Evolutionary conservation across 208 protist species (phyloP).

Genomic region (Acanthamoeba sp.): DNA sequence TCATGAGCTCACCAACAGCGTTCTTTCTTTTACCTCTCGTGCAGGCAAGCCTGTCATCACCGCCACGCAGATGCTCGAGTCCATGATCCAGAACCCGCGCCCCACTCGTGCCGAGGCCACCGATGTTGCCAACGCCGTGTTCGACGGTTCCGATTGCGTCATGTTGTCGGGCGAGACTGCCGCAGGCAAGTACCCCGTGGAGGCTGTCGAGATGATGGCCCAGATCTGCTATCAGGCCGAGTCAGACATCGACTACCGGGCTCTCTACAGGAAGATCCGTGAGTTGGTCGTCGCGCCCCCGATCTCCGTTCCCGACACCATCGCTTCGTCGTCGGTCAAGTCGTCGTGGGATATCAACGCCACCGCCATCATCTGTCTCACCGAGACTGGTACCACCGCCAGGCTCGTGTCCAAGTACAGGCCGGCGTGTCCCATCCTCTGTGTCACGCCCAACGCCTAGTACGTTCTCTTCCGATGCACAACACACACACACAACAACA

Average conservation of each 20-base stretch:
- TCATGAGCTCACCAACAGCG: not conserved
- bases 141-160: constrained; percentile 99
- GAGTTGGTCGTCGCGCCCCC: constrained; percentile 1
- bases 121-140: constrained; percentile 97
- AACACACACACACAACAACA: too few species aligned
- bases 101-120: constrained; percentile 99
- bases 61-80: constrained; percentile 99
- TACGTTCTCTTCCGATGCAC: not conserved
- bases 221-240: constrained; percentile 90
- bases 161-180: constrained; percentile 98
- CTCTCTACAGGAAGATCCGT: constrained; percentile 66
- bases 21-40: constrained; percentile 64
- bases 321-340: constrained; percentile 96
- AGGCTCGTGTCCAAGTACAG: constrained; percentile 97
- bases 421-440: constrained; percentile 95
- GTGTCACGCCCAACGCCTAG: constrained; percentile 92
- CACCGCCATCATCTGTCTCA: constrained; percentile 94
- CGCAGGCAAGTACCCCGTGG: constrained; percentile 95
- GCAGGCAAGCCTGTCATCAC: constrained; percentile 99
- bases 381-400: constrained; percentile 93
- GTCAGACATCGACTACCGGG: constrained; percentile 74
- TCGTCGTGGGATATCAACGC: constrained; percentile 94
- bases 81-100: constrained; percentile 96
- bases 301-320: constrained; percentile 81
- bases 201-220: constrained; percentile 96